These are phyloP conservation scores for Sphenostylis stenocarpa DNA, from an alignment of 306 rosid species.

Conservation along the genomic window DNA sequence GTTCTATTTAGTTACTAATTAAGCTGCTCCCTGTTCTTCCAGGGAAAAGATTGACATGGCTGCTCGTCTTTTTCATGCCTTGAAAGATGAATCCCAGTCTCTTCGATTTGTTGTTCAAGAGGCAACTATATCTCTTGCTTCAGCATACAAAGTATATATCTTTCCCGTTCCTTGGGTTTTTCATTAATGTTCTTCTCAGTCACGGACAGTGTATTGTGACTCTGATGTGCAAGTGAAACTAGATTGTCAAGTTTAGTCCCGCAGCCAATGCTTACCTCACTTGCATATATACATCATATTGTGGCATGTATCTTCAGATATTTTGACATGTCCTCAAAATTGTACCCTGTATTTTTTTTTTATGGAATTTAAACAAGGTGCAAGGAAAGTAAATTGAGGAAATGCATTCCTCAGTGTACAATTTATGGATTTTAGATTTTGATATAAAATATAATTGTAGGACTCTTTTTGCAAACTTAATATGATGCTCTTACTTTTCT, in stretches of 20 bases:
- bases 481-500: slow-evolving; percentile 17
- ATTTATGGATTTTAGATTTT: slow-evolving; percentile 2
- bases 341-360: background rate
- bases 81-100: slow-evolving; percentile 75
- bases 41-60: slow-evolving; percentile 92
- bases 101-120: slow-evolving; percentile 85
- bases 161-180: slow-evolving; percentile 19
- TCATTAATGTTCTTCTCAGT: background rate
- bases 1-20: slow-evolving; percentile 25
- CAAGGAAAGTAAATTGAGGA: background rate
- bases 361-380: background rate
- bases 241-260: slow-evolving; percentile 15
- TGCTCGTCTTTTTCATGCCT: slow-evolving; percentile 76
- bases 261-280: slow-evolving; percentile 1
- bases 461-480: slow-evolving; percentile 26
- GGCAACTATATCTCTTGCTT: slow-evolving; percentile 82
- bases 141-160: slow-evolving; percentile 77
- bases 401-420: background rate
- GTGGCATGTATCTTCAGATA: background rate
- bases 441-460: background rate
- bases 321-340: background rate
- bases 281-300: slow-evolving; percentile 12
- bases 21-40: slow-evolving; percentile 32
- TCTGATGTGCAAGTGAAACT: slow-evolving; percentile 13
- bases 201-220: background rate